These are phyloP conservation scores for Closterium sp. DNA, from an alignment of 139 green algal genomes.

Conservation along the genomic window DNA sequence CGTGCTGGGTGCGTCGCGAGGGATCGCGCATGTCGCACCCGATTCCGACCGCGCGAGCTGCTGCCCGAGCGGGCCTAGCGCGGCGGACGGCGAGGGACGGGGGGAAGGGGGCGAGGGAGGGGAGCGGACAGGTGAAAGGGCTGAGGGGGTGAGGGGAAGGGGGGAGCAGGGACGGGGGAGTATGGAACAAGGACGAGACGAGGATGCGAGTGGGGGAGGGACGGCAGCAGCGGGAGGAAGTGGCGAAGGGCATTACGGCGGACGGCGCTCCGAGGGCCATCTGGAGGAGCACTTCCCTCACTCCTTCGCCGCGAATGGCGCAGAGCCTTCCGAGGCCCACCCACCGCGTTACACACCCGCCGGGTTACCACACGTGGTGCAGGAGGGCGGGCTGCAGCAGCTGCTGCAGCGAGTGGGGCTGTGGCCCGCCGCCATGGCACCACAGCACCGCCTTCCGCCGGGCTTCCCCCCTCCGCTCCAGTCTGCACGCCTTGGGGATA, in stretches of 20 bases:
- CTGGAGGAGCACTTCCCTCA: neutral
- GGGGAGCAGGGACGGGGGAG: too few species aligned
- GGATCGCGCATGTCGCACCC: neutral
- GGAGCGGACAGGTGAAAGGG: neutral
- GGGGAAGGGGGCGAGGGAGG: neutral
- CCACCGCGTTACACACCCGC: neutral
- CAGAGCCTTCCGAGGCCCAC: neutral
- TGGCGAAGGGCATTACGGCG: neutral
- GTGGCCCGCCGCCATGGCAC: neutral
- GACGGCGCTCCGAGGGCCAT: neutral
- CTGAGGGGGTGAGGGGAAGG: neutral
- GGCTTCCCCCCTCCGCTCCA: neutral
- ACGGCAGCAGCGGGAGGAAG: neutral
- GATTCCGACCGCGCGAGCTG: neutral
- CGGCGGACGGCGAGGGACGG: neutral
- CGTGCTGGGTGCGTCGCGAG: neutral
- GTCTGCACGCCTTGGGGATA: neutral
- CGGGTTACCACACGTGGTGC: neutral
- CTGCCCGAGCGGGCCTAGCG: neutral
- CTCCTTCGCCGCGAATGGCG: neutral
- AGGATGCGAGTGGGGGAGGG: neutral
- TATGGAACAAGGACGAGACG: neutral
- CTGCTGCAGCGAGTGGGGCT: neutral
- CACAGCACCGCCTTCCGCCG: neutral
- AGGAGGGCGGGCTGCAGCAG: neutral